Evolutionary conservation across 495 filamentous ascomycete species (phyloP), one percentile per base, ranked within the genome.

Genomic region (Penicillium pulvis): DNA sequence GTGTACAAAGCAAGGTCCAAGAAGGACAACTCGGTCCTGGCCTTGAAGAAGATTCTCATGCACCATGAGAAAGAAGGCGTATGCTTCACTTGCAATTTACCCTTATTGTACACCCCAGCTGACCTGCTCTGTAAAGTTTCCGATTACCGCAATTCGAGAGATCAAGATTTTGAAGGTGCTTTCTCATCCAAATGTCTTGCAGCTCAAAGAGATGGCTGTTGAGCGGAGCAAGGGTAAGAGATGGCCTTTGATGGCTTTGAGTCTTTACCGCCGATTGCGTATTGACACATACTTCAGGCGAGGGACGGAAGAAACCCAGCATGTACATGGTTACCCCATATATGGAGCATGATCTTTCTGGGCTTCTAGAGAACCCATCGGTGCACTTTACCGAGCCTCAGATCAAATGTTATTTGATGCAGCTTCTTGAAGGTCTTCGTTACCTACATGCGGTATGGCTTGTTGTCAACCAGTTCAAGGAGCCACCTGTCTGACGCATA

Each of bases 251-350:
- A n/a, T 43, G n/a, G 19, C 12, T 36, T 23, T 28, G 47, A 19
- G 51, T 4, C 8, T 47, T 26, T 44, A 30, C 48, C 20, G 8
- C 28, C 0, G 39, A 41, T 30, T 49, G 26, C 46, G 16, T 33
- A 0, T 46, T 71, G 44, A 69, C 56, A 11, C 26, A 2, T 6
- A 28, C n/a, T 14, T 11, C 26, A 85, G 83, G 78, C 49, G 90
- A 93, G 70, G 91, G 90, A 63, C 83, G 86, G 49, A 94, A 92
- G 72, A 86, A 88, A 57, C 87, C 90, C 0, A 90, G 91, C 70
- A 90, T 98, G 81, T 98, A 97, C 70, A 99, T 99, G 94, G 94
- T 97, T 51, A 96, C 87, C 24, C 93, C 93, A 33, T 99, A 98
- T 70, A 97, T 98, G 93, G 94, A 98, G 65, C 94, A 99, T 70